phyloP scores from a whole-genome alignment of 2,329 filamentous ascomycete genomes.

The Phaeosphaeria sp. region DNA sequence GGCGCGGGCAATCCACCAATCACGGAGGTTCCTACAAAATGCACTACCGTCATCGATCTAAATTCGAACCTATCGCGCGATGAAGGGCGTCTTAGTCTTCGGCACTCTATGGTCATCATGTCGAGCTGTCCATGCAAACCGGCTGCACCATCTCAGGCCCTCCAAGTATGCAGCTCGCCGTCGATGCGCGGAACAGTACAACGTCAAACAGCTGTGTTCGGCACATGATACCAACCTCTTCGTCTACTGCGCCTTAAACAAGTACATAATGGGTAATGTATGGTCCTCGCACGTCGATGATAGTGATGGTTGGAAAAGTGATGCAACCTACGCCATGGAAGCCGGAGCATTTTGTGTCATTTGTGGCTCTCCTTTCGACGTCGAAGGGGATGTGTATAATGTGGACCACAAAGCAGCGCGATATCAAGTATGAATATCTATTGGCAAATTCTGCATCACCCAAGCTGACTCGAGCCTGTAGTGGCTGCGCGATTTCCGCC shows the following conservation, averaged over 20 bases:
- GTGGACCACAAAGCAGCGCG: slow-evolving; percentile 22
- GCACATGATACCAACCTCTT: not conserved
- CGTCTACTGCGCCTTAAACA: not conserved
- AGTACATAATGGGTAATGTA: slow-evolving; percentile 17
- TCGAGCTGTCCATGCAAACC: not conserved
- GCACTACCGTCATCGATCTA: not conserved
- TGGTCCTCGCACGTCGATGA: slow-evolving; percentile 15
- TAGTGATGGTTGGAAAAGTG: slow-evolving; percentile 17
- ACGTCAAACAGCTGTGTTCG: not conserved
- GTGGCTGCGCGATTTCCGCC: slow-evolving; percentile 33
- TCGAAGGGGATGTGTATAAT: slow-evolving; percentile 28
- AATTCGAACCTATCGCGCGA: not conserved
- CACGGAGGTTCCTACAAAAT: not conserved
- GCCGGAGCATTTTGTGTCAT: slow-evolving; percentile 31
- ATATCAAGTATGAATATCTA: slow-evolving; percentile 20
- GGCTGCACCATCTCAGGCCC: not conserved
- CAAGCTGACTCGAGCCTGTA: slow-evolving; percentile 5
- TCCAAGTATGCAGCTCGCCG: not conserved
- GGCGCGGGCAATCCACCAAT: not conserved
- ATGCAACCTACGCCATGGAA: slow-evolving; percentile 29
- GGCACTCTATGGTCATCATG: not conserved
- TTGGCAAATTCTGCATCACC: no score
- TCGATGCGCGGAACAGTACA: not conserved
- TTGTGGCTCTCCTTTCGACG: slow-evolving; percentile 35
- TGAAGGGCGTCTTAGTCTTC: not conserved